phyloP scores from a whole-genome alignment of 441 rosid genomes.

The Gossypium aridum region DNA sequence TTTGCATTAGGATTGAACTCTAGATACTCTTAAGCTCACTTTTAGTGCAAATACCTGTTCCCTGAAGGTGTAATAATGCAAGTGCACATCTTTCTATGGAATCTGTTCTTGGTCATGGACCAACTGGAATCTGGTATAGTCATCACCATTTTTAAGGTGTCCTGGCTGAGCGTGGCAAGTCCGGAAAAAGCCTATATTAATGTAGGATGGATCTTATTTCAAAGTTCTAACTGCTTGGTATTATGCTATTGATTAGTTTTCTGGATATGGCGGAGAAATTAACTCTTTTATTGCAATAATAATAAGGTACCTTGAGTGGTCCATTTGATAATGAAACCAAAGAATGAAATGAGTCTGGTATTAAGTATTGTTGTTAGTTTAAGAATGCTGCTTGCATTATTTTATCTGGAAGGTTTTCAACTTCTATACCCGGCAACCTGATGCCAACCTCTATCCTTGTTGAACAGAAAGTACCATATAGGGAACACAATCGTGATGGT shows the following conservation, averaged over 20 bases:
- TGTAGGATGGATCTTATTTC: not conserved
- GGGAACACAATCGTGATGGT: conserved; percentile 25
- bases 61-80: not conserved
- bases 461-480: conserved; percentile 31
- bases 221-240: not conserved
- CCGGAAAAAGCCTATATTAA: not conserved
- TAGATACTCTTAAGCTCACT: not conserved
- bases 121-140: not conserved
- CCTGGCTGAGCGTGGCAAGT: not conserved
- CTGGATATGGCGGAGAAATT: not conserved
- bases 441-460: conserved; percentile 30
- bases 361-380: conserved; percentile 7
- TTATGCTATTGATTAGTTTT: not conserved
- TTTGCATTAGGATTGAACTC: not conserved
- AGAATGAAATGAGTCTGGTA: not conserved
- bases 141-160: not conserved
- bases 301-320: conserved; percentile 1
- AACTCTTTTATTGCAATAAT: not conserved
- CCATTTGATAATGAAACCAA: not conserved
- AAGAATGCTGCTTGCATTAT: conserved; percentile 10
- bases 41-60: not conserved
- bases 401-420: conserved; percentile 15
- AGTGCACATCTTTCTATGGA: not conserved
- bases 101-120: not conserved
- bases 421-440: conserved; percentile 23